phyloP scores from a whole-genome alignment of 179 eudicot species.

The Gypsophila paniculata region DNA sequence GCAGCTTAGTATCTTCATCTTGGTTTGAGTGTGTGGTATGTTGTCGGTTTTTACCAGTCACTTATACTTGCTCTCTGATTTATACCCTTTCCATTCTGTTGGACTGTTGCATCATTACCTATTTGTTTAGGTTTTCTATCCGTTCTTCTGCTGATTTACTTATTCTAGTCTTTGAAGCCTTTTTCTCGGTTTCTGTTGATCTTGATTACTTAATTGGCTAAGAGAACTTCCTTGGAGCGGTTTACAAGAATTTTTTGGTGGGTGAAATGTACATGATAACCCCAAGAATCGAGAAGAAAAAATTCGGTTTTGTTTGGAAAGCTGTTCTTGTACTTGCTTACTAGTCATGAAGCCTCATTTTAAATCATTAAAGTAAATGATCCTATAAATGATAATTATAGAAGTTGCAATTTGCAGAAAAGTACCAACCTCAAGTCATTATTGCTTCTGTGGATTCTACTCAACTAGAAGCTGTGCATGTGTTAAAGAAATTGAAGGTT shows the following conservation, averaged over 20 bases:
- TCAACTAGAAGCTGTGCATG: conserved; percentile 66
- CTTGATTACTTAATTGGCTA: not conserved
- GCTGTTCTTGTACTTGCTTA: not conserved
- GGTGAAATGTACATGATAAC: not conserved
- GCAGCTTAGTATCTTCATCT: not conserved
- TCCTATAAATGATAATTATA: not conserved
- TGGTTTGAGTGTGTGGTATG: not conserved
- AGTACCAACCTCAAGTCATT: conserved; percentile 39
- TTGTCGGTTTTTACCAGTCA: not conserved
- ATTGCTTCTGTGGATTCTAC: conserved; percentile 57
- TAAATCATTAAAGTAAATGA: not conserved
- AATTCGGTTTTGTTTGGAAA: not conserved
- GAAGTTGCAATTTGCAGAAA: conserved; percentile 26
- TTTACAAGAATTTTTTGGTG: not conserved
- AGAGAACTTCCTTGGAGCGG: not conserved
- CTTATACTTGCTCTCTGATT: not conserved
- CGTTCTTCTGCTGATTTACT: not conserved
- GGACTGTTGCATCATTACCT: not conserved
- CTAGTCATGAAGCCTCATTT: not conserved
- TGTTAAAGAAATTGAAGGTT: conserved; percentile 82
- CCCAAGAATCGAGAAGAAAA: not conserved
- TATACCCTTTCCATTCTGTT: not conserved
- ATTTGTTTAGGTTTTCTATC: not conserved
- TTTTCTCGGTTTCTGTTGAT: not conserved
- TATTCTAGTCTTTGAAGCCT: not conserved